Base-by-base conservation (phyloP, 2,329 filamentous ascomycete genomes). In the Xylaria sp. region DNA sequence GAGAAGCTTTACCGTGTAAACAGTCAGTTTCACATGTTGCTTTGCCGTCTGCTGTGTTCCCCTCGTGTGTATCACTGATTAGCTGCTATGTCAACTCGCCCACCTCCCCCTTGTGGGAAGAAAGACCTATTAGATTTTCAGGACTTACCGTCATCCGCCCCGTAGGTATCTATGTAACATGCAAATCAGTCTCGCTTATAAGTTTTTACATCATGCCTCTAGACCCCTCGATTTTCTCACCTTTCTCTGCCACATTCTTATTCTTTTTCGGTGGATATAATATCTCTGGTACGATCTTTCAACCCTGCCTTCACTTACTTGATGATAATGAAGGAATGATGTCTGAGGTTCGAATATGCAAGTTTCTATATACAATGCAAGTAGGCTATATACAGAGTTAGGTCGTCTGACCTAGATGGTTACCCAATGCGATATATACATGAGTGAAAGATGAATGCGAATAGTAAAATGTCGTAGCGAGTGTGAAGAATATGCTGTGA, bases 351-450 rank as follows among this genome's bases (percentile, higher is more conserved):
- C 13, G 33, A 33, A 31, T 56, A 66, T 56, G 66, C 25, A 46
- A 31, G n/a, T 60, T 43, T 62, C 41, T 68, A 66, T 71, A 66
- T 69, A 71, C 69, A 71, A 52, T 64, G 58, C 57, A 57, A 54
- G 39, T 55, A 49, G 41, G 62, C 65, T 70, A 70, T 70, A 65
- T 70, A 65, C 65, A 68, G 62, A 12, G 10, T 23, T 43, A 15
- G 25, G 31, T 43, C 23, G 7, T 8, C 39, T 60, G 25, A 66
- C 33, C 48, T 55, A 25, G 31, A 31, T 41, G 39, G 36, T 61
- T 49, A 48, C 61, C 43, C 39, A 31, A 52, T 41, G 58, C 55
- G 57, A 52, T 65, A 65, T 68, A 68, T 65, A 62, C 64, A 65
- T 41, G 46, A 39, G 48, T 12, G 55, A 65, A 12, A 54, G 39